phyloP scores from a whole-genome alignment of 192 early-diverging fungal genomes.

The Funneliformis mosseae region DNA sequence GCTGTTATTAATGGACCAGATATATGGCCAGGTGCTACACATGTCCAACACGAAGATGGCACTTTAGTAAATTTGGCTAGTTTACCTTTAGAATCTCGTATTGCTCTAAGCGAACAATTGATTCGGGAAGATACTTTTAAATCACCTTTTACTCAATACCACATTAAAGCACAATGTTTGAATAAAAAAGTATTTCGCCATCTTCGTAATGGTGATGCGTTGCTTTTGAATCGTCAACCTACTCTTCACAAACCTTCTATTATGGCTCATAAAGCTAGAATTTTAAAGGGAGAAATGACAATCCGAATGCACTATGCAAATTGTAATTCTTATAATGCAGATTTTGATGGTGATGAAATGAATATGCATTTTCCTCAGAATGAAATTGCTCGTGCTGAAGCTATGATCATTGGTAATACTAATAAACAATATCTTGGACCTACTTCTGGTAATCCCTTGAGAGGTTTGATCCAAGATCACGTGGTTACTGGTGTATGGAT shows the following conservation, averaged over 20 bases:
- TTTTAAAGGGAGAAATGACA: constrained; percentile 95
- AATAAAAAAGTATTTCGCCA: constrained; percentile 99
- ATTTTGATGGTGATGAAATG: constrained; percentile 99
- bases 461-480: constrained; percentile 98
- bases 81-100: constrained; percentile 84
- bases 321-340: constrained; percentile 91
- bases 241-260: constrained; percentile 99
- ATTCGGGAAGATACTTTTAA: constrained; percentile 70
- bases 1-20: constrained; percentile 95
- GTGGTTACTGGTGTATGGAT: constrained; percentile 97
- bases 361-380: constrained; percentile 99
- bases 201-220: constrained; percentile 94
- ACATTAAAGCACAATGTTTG: constrained; percentile 63
- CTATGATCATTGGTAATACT: constrained; percentile 91
- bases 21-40: constrained; percentile 95
- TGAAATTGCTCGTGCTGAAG: constrained; percentile 95
- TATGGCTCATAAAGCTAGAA: constrained; percentile 95
- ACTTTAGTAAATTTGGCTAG: constrained; percentile 76
- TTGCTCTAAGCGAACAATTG: constrained; percentile 94
- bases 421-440: constrained; percentile 97
- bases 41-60: constrained; percentile 96
- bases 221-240: constrained; percentile 98
- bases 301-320: constrained; percentile 99
- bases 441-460: constrained; percentile 93
- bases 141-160: constrained; percentile 50